Base-by-base conservation (phyloP, 73 alveolate genomes). In the Paramecium pentaurelia region DNA sequence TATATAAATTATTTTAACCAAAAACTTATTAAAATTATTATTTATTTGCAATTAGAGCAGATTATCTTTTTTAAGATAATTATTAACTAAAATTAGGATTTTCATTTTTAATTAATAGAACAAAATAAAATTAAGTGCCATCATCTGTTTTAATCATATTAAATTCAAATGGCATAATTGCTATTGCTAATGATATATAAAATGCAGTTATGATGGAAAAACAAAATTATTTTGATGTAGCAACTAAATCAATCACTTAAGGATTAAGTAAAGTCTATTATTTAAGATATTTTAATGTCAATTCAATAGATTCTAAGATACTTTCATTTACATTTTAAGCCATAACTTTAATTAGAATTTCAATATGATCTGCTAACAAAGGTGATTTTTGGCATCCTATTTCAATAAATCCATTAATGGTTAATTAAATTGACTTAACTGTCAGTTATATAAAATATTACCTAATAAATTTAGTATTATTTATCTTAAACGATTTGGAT, bases 401-500 rank as follows among this genome's bases (percentile, higher is more conserved):
- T 73, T 73, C 87, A 8, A 73, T 40, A 8, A n/a, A 37, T 4
- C 87, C 87, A n/a, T 32, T 73, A 20, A 73, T 73, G 18, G 87
- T 73, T 36, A 38, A 36, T 73, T 73, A 73, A 36, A 73, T 73
- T 73, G 84, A 64, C 47, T 64, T 64, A 32, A 64, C 84, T 64
- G 70, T 18, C 6, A 64, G 49, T 64, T 64, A 64, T 28, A 12
- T 32, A 25, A 12, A 7, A 64, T 30, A 73, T 14, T 40, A 73
- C 58, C 60, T 34, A 73, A 34, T 20, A 73, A 73, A 34, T 38
- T 73, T n/a, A 40, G 3, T 73, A 73, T 73, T 14, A 73, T 73
- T 36, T 73, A 73, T 73, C 87, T 73, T 14, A 73, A 16, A 30
- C 87, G 40, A 73, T 73, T 73, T 5, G 87, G 87, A 73, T 73